Evolutionary conservation across 345 rosid species (phyloP), one percentile per base, ranked within the genome.

Genomic region (Melastoma malabathricum): DNA sequence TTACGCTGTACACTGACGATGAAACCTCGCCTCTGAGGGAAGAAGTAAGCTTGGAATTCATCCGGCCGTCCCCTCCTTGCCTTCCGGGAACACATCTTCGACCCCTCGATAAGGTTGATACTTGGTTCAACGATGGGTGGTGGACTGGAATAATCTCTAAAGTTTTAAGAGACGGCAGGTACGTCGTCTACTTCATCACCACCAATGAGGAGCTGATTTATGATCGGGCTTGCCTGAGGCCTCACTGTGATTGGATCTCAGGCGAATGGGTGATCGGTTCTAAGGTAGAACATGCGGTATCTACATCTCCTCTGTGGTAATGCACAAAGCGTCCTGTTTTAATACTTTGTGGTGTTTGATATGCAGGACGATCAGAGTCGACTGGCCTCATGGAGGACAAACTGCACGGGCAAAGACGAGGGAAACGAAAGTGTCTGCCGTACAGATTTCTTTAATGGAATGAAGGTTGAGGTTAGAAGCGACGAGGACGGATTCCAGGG

Each of bases 61-160:
- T 79, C 13, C 72, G 86, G 68, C 89, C 89, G 17, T 38, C 13
- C 51, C 86, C 83, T 0, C 85, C 85, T 25, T 15, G 50, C 27
- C 44, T 48, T 38, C 29, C 59, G 5, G 19, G 47, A 6, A 44
- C 50, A 16, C 15, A 56, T 38, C 72, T 70, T 62, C 49, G 53
- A 18, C 53, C 22, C 46, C 57, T 52, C 15, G 69, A 78, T 46
- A 69, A 65, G 59, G 84, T 83, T 51, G 93, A 83, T 72, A 78
- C 73, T 49, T 65, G 68, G 69, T 76, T 73, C 56, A 75, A 78
- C 44, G 76, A 72, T 9, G 72, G 76, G 20, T 83, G 93, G 88
- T 80, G 93, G 93, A 66, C 53, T 0, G 78, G 88, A 44, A 59
- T 66, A 9, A 59, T 83, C 55, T 63, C 63, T 1, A 61, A 62